Evolutionary conservation across 2,329 filamentous ascomycete genomes (phyloP).

Genomic region (Colletotrichum tropicicola): DNA sequence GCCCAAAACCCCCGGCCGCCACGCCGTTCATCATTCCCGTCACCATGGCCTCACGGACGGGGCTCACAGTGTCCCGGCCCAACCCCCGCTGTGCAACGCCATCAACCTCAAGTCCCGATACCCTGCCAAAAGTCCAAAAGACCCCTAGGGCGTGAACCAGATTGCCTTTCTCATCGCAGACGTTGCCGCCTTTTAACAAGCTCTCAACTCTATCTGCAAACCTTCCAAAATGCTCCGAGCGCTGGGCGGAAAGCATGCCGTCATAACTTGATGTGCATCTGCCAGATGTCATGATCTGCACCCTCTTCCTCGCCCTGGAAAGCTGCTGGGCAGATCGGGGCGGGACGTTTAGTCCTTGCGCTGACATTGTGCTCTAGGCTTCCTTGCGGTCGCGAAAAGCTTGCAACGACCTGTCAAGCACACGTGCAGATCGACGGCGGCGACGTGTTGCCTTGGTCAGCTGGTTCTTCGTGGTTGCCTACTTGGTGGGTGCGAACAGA

Average conservation of each 20-base stretch:
- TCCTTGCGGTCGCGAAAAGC: not conserved
- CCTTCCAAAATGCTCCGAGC: not conserved
- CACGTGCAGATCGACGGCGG: conserved; percentile 1
- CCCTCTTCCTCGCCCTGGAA: not conserved
- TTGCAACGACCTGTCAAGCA: not conserved
- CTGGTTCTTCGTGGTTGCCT: not conserved
- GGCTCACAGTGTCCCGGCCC: too few species aligned
- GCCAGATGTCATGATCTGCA: conserved; percentile 5
- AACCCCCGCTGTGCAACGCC: too few species aligned
- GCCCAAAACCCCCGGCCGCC: too few species aligned
- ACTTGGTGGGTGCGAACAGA: not conserved
- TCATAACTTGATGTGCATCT: not conserved
- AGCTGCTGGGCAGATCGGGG: not conserved
- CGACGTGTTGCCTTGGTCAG: not conserved
- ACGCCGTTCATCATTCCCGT: too few species aligned
- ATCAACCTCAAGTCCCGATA: too few species aligned
- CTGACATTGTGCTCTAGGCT: not conserved
- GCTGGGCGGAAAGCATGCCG: not conserved
- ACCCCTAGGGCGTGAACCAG: not conserved
- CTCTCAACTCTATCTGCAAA: not conserved
- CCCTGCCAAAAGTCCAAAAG: too few species aligned
- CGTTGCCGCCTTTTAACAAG: not conserved
- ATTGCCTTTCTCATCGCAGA: not conserved
- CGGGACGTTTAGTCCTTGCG: not conserved
- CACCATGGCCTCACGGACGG: too few species aligned